Base-by-base conservation (phyloP, 208 protist genomes). In the Wallacemonas sp. region DNA sequence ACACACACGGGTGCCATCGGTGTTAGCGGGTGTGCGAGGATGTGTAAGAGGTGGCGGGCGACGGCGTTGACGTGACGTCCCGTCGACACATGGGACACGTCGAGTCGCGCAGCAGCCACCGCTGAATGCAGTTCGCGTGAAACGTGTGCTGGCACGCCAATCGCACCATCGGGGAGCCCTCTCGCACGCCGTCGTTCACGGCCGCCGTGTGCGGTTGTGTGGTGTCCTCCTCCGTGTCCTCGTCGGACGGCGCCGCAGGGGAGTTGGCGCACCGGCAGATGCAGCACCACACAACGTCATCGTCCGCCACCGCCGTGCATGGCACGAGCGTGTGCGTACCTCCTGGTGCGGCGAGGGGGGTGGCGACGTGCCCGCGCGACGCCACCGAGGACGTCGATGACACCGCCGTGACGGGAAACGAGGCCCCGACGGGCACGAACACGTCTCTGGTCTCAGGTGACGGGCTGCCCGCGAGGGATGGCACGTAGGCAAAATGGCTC, bases 51-150 rank as follows among this genome's bases (percentile, higher is more conserved):
- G 26, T 5, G 24, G 29, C 9, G 17, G 33, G 22, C 17, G 26
- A 3, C 1, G 53, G 8, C 12, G 36, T 53, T 26, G 45, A 3
- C 9, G 19, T 32, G 15, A 81, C 64, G 19, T 78, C 73, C 17
- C 76, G 63, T 6, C 85, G 75, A 63, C 85, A 92, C 15, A 80
- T 78, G 21, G 85, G 85, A 24, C 85, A 92, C 32, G 57, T 53
- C 29, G 52, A 70, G 29, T 78, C 67, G 33, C 70, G 59, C 45
- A 92, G 61, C 24, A 92, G 66, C 85, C 85, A 92, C 19, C 79
- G 73, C 72, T 89, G 85, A 27, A 92, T 50, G 58, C 85, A 92
- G 75, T 87, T 81, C 37, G 62, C 62, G 54, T 92, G 85, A 42
- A 78, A 92, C 24, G 60, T 76, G 67, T 92, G 85, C 3, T 72